Conservation (phyloP, 164 flowering plant species). For the Vitis riparia region DNA sequence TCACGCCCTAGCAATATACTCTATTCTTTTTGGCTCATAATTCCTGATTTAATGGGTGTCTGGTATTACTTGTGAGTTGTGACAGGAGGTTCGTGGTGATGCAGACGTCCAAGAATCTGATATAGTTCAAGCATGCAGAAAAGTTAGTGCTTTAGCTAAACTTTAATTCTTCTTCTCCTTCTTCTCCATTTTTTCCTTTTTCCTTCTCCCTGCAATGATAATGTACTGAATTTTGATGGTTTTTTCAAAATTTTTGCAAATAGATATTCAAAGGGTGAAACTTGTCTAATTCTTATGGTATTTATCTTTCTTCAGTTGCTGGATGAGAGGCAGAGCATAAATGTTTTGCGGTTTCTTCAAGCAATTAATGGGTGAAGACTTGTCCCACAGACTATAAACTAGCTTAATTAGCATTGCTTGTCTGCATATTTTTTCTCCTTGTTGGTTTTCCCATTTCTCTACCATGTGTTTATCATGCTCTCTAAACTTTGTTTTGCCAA, state of each 20-base stretch:
- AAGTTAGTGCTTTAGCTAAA: constrained; percentile 33
- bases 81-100: constrained; percentile 66
- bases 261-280: background rate
- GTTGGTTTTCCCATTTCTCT: background rate
- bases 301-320: constrained; percentile 40
- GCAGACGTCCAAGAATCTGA: constrained; percentile 62
- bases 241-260: background rate
- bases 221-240: background rate
- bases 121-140: constrained; percentile 68
- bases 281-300: constrained; percentile 6
- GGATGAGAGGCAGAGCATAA: constrained; percentile 59
- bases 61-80: background rate
- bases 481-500: constrained; percentile 2
- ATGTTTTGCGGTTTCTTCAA: constrained; percentile 62
- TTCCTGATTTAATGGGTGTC: background rate
- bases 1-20: background rate
- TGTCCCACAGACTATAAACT: background rate
- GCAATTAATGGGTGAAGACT: constrained; percentile 52
- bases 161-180: background rate
- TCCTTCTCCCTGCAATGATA: too few relatives aligned
- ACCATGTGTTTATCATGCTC: background rate
- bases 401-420: background rate
- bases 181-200: background rate
- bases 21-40: background rate
- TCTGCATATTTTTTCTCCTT: background rate